These are phyloP conservation scores for Anthoceros angustus DNA, from an alignment of 225 moss, liverwort and hornwort species.

Conservation along the genomic window DNA sequence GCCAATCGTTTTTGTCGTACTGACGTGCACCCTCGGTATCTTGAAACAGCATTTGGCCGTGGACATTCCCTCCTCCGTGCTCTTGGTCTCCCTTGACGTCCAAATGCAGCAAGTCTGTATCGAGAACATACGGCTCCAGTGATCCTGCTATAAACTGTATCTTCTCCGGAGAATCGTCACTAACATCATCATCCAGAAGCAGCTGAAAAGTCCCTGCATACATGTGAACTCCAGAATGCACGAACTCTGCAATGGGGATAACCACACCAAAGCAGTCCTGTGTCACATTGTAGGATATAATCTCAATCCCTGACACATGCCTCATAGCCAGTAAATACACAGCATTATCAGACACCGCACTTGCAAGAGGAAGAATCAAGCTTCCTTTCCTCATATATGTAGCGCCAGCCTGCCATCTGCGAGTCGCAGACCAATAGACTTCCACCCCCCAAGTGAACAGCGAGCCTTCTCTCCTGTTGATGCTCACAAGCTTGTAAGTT, in stretches of 20 bases:
- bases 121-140: not conserved
- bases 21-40: not conserved
- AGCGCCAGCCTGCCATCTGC: slow-evolving; percentile 3
- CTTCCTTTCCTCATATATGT: not conserved
- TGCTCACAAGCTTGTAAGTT: slow-evolving; percentile 9
- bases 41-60: not conserved
- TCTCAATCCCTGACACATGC: not conserved
- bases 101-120: not conserved
- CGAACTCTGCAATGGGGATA: not conserved
- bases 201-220: not conserved
- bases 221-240: slow-evolving; percentile 1
- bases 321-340: slow-evolving; percentile 11
- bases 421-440: slow-evolving; percentile 6
- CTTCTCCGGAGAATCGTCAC: not conserved
- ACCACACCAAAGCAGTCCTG: not conserved
- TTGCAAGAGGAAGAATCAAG: slow-evolving; percentile 6
- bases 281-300: not conserved
- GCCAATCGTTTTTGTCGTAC: not conserved
- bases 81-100: not conserved
- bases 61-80: not conserved
- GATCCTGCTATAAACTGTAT: not conserved
- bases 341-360: slow-evolving; percentile 13
- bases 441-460: not conserved
- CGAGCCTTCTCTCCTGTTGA: slow-evolving; percentile 7
- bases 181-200: not conserved